Conservation (phyloP, 2,329 filamentous ascomycete genomes). For the Calonectria crousiana region DNA sequence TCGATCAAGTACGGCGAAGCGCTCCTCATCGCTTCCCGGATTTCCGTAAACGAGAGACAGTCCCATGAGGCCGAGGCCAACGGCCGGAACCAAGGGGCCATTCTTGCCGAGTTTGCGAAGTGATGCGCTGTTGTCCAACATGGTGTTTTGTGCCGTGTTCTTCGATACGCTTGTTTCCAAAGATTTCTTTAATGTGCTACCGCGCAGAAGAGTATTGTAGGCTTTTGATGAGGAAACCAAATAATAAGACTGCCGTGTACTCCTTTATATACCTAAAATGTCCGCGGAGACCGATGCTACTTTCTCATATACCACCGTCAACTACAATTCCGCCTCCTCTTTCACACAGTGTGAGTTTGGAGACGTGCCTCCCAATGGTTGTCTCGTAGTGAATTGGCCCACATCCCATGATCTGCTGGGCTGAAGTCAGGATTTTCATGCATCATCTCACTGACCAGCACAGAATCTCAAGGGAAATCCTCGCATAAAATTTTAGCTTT, state of each 20-base stretch:
- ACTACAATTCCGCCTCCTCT: not conserved
- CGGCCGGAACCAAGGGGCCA: conserved; percentile 60
- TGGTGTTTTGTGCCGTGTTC: not conserved
- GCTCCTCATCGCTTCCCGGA: conserved; percentile 48
- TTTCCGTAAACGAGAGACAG: conserved; percentile 32
- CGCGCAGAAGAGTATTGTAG: not conserved
- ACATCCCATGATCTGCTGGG: not conserved
- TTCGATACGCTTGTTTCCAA: not conserved
- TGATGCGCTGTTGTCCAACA: not conserved
- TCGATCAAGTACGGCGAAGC: conserved; percentile 61
- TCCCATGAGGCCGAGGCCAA: conserved; percentile 67
- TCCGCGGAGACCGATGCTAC: not conserved
- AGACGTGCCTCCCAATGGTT: not conserved
- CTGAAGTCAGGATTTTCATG: not conserved
- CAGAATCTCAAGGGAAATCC: not conserved
- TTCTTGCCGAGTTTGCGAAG: conserved; percentile 56
- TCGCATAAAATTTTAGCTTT: not conserved
- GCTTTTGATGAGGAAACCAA: not conserved
- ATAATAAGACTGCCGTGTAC: not conserved
- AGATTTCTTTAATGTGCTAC: not conserved
- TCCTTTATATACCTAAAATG: not conserved
- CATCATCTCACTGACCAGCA: not conserved
- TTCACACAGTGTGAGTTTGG: not conserved
- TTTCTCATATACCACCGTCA: not conserved
- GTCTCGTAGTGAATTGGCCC: not conserved